Base-by-base conservation (phyloP, 768 basidiomycete genomes). In the Xerocomus spinulosus region DNA sequence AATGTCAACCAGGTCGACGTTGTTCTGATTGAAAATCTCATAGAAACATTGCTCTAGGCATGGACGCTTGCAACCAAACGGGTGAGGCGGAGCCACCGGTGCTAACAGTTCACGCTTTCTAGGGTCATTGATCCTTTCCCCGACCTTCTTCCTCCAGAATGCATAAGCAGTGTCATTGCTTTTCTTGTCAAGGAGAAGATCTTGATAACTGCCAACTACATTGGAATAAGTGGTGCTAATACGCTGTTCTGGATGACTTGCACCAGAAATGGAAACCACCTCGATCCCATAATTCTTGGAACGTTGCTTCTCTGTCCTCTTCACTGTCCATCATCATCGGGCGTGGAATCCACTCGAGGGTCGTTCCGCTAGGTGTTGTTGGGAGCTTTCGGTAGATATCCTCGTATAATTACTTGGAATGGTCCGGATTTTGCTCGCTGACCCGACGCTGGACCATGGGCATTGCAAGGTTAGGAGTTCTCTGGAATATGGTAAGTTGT, bases 401-500 rank as follows among this genome's bases (percentile, higher is more conserved):
- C 15, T 54, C 49, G 8, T 58, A 46, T 5, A 37, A 14, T n/a
- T 20, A 25, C 35, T 57, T 57, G 36, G 44, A 47, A 28, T 47
- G 51, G 21, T 48, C 34, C 42, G 54, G 56, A 3, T 37, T 37
- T 24, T 50, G 45, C 43, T 50, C 30, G 45, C 36, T 49, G 13
- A 58, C 0, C 5, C n/a, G 13, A 32, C 42, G 37, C 32, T 60
- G 50, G 9, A 46, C 14, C 57, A 59, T 52, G 5, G 53, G 53
- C 0, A n/a, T 23, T 2, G 50, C 34, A 3, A 60, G 37, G 9
- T 52, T 59, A 3, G 58, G 57, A 2, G 53, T 52, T 29, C 57
- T 50, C 25, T 59, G 53, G 45, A 55, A 56, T 13, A 49, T 42
- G 17, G 50, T 48, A 2, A 55, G 42, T 9, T 41, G 25, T 1